Evolutionary conservation across 2,329 filamentous ascomycete genomes (phyloP).

Genomic region (Penicillium sp.): DNA sequence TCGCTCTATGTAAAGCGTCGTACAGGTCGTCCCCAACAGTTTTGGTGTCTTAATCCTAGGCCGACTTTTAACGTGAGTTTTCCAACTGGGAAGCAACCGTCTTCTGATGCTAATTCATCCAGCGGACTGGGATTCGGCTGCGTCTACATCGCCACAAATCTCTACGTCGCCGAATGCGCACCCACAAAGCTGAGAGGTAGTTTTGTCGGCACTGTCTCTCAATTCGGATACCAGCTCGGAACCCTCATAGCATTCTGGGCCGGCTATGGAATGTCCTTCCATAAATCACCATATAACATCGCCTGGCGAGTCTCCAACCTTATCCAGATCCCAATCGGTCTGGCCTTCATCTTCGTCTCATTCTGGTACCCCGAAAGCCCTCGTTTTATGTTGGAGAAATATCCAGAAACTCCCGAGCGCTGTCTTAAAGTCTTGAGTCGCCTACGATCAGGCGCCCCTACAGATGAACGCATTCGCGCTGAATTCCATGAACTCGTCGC

Average conservation of each 20-base stretch:
- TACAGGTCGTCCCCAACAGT: conserved; percentile 48
- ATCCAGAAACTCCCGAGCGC: conserved; percentile 38
- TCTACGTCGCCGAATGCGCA: conserved; percentile 50
- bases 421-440: conserved; percentile 36
- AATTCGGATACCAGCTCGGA: conserved; percentile 46
- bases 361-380: conserved; percentile 47
- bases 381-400: conserved; percentile 41
- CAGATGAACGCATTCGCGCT: conserved; percentile 34
- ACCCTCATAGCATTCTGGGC: conserved; percentile 52
- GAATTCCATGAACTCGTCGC: conserved; percentile 47
- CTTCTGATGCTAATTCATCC: background rate
- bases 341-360: conserved; percentile 40
- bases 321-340: conserved; percentile 48
- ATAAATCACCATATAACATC: conserved; percentile 47
- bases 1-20: conserved; percentile 33
- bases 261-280: conserved; percentile 50
- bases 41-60: conserved; percentile 48
- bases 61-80: conserved; percentile 42
- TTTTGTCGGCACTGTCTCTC: conserved; percentile 41
- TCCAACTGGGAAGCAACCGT: too few species aligned
- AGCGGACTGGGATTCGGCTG: conserved; percentile 49
- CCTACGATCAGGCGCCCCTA: conserved; percentile 35
- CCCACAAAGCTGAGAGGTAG: conserved; percentile 45
- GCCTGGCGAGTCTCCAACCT: conserved; percentile 50
- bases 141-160: conserved; percentile 48